Conservation (phyloP, 225 moss, liverwort and hornwort species). For the Physcomitrellopsis africana region DNA sequence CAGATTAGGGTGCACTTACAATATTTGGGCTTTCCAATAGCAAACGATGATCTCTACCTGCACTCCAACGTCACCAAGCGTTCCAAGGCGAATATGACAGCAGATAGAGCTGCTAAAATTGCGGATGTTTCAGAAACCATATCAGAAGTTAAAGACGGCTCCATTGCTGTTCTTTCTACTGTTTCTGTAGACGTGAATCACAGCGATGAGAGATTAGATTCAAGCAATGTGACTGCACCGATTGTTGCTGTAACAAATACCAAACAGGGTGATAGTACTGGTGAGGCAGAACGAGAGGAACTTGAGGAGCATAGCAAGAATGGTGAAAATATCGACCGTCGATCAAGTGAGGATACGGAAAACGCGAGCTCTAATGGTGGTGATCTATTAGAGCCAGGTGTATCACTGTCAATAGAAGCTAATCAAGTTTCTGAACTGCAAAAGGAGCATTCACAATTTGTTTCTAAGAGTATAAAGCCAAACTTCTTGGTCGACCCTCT, state of each 20-base stretch:
- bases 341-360: not conserved
- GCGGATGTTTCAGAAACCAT: conserved; percentile 31
- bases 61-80: conserved; percentile 70
- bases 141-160: conserved; percentile 16
- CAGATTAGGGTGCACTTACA: conserved; percentile 97
- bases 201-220: conserved; percentile 18
- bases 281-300: conserved; percentile 20
- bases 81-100: conserved; percentile 60
- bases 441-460: conserved; percentile 17
- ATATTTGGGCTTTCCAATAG: conserved; percentile 87
- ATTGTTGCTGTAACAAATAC: conserved; percentile 18
- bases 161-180: conserved; percentile 19
- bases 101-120: conserved; percentile 68
- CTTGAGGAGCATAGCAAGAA: conserved; percentile 2
- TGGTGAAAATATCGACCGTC: conserved; percentile 11
- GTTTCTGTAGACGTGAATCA: not conserved
- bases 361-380: not conserved
- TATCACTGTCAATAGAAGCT: conserved; percentile 17
- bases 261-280: conserved; percentile 4
- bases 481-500: conserved; percentile 70
- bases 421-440: conserved; percentile 8
- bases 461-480: conserved; percentile 24
- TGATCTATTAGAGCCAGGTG: not conserved
- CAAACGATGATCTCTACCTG: conserved; percentile 86
- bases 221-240: conserved; percentile 5